A percentile compares a stretch with the other conserved stretches of the same genome.
These are phyloP conservation scores for Saccharomyces hybrid DNA, from an alignment of 1,139 yeast genomes.

Conservation along the genomic window DNA sequence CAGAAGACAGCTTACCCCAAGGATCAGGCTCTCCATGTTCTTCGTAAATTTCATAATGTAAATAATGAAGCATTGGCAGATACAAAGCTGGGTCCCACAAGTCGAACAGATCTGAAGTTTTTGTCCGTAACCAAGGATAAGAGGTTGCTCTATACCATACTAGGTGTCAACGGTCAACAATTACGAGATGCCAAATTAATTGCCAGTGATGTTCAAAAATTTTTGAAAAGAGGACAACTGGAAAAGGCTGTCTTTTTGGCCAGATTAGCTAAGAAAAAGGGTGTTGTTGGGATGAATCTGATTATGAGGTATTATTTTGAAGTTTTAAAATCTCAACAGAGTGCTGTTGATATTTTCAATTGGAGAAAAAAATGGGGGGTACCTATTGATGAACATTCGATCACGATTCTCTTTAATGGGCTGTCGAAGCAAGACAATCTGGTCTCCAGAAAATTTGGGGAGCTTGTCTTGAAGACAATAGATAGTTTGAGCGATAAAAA, in stretches of 20 bases:
- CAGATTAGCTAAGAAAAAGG: slow-evolving; percentile 43
- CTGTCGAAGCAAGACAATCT: slow-evolving; percentile 36
- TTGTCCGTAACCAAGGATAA: slow-evolving; percentile 34
- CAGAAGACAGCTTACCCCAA: slow-evolving; percentile 28
- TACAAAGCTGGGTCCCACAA: slow-evolving; percentile 32
- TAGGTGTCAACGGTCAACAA: slow-evolving; percentile 53
- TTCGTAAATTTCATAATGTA: slow-evolving; percentile 18
- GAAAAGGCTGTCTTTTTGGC: slow-evolving; percentile 50
- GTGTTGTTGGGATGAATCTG: slow-evolving; percentile 56
- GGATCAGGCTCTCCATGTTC: slow-evolving; percentile 24
- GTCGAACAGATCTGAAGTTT: slow-evolving; percentile 30
- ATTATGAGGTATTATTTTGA: slow-evolving; percentile 45
- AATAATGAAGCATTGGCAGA: slow-evolving; percentile 21
- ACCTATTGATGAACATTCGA: slow-evolving; percentile 46
- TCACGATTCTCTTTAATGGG: slow-evolving; percentile 52
- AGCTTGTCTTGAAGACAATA: slow-evolving; percentile 18
- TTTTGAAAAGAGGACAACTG: slow-evolving; percentile 42
- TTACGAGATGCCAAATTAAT: slow-evolving; percentile 50
- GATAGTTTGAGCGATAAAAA: slow-evolving; percentile 13
- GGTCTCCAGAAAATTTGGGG: slow-evolving; percentile 19
- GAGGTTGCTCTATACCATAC: slow-evolving; percentile 41
- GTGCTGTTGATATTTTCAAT: slow-evolving; percentile 45
- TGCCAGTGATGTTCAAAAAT: slow-evolving; percentile 44
- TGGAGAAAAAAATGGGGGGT: slow-evolving; percentile 57
- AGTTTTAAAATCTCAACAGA: slow-evolving; percentile 34